A percentile compares a stretch with the other conserved stretches of the same genome.
These are phyloP conservation scores for Colletotrichum sojae DNA, from an alignment of 2,329 filamentous ascomycete species.

Conservation along the genomic window DNA sequence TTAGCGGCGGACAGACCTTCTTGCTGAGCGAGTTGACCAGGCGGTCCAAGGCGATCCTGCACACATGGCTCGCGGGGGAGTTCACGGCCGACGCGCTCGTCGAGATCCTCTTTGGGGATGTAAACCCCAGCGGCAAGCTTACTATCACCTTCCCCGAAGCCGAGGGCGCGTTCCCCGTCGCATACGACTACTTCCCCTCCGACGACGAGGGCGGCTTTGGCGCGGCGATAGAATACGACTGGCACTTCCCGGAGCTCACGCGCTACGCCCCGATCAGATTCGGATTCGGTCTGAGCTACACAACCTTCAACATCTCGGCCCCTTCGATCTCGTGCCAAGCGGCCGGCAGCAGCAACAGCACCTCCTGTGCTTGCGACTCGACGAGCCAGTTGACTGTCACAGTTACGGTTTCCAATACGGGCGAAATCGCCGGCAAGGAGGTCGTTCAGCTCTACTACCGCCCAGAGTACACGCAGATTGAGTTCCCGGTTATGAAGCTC, in stretches of 20 bases:
- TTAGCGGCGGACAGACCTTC: conserved; percentile 51
- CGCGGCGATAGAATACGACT: conserved; percentile 70
- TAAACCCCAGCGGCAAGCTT: conserved; percentile 65
- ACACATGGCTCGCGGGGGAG: conserved; percentile 75
- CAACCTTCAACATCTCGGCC: conserved; percentile 68
- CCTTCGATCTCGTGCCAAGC: neutral
- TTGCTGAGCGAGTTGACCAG: conserved; percentile 47
- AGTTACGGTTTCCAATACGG: conserved; percentile 62
- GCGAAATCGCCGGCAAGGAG: conserved; percentile 51
- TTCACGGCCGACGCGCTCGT: conserved; percentile 75
- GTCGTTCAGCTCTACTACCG: conserved; percentile 56
- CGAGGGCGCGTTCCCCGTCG: conserved; percentile 66
- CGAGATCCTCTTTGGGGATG: conserved; percentile 74
- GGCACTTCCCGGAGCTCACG: conserved; percentile 52
- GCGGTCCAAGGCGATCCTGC: conserved; percentile 68
- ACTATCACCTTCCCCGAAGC: conserved; percentile 63
- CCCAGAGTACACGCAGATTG: conserved; percentile 56
- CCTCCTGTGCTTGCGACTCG: conserved; percentile 49
- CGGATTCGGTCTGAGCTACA: conserved; percentile 77
- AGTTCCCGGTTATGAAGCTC: conserved; percentile 60
- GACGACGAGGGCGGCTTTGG: conserved; percentile 72
- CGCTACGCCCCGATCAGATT: conserved; percentile 67
- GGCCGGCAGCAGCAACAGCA: neutral
- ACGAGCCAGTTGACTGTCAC: conserved; percentile 56
- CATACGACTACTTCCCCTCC: conserved; percentile 76